These are phyloP conservation scores for Xylaria venustula DNA, from an alignment of 495 filamentous ascomycete genomes.

Conservation along the genomic window DNA sequence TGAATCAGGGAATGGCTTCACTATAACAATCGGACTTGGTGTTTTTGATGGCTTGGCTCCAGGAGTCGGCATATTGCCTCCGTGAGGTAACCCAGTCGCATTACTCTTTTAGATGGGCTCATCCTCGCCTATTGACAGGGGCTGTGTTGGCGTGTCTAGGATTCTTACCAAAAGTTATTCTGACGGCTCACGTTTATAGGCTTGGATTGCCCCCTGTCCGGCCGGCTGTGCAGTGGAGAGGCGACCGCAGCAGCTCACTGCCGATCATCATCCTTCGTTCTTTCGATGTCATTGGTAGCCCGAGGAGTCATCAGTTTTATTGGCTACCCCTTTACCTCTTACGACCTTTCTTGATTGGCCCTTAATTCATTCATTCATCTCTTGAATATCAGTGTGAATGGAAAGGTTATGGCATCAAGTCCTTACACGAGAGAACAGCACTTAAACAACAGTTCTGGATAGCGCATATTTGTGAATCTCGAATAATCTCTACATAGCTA, in stretches of 20 bases:
- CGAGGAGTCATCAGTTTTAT: conserved; percentile 4
- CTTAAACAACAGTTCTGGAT: no score
- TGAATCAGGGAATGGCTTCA: neutral
- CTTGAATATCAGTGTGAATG: no score
- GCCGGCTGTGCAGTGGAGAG: conserved; percentile 7
- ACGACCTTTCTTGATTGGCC: no score
- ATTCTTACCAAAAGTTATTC: neutral
- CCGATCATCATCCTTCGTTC: neutral
- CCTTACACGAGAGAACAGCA: no score
- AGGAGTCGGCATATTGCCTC: neutral
- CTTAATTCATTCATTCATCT: no score
- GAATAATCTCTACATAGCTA: conserved; percentile 4
- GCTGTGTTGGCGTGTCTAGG: neutral
- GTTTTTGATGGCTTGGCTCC: neutral
- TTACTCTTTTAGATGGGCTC: neutral
- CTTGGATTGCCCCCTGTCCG: neutral
- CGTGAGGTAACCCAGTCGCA: neutral
- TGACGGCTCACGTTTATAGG: neutral
- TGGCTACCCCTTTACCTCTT: neutral
- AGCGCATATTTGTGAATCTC: neutral
- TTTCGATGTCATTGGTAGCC: conserved; percentile 3
- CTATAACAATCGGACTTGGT: neutral
- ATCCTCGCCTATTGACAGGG: neutral
- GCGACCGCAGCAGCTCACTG: neutral
- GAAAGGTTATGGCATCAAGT: no score